Conservation (phyloP, 495 filamentous ascomycete genomes). For the Penicillium atrosanguineum region DNA sequence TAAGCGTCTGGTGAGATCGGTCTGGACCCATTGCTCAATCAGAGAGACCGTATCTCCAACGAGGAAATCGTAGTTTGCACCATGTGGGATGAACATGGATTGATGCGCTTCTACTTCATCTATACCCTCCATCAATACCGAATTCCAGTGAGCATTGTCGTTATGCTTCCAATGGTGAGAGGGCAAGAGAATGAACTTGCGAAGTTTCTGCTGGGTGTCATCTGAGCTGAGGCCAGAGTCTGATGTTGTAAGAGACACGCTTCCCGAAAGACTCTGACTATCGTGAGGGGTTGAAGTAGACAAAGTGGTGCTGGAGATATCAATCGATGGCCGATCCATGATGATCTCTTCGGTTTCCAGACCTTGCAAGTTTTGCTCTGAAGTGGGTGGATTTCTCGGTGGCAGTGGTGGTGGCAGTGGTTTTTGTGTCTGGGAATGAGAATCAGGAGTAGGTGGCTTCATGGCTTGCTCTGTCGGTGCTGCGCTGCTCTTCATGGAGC, state of each 20-base stretch:
- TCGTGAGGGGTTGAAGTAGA: constrained; percentile 8
- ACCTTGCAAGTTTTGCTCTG: not conserved
- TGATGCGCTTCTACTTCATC: constrained; percentile 87
- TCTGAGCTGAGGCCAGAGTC: constrained; percentile 4
- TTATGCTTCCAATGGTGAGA: constrained; percentile 39
- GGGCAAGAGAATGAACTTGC: constrained; percentile 79
- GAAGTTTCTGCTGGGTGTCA: constrained; percentile 45
- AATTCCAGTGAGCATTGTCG: constrained; percentile 67
- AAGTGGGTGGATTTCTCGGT: not conserved
- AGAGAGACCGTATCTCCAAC: constrained; percentile 70
- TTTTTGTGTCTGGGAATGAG: not conserved
- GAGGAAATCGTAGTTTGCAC: constrained; percentile 66
- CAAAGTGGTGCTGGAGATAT: constrained; percentile 2
- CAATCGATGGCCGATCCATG: not conserved
- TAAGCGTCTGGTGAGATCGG: constrained; percentile 32
- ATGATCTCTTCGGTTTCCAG: not conserved
- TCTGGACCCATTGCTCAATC: constrained; percentile 71
- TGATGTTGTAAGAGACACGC: constrained; percentile 8
- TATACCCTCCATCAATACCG: constrained; percentile 74
- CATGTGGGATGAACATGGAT: constrained; percentile 68
- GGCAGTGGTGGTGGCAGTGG: not conserved
- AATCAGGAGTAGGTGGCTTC: constrained; percentile 8
- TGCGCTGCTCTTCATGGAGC: not conserved
- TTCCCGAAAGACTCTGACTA: constrained; percentile 10
- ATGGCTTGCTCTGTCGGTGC: not conserved